Conservation (phyloP, 768 basidiomycete species). For the Boletus rex-veris region DNA sequence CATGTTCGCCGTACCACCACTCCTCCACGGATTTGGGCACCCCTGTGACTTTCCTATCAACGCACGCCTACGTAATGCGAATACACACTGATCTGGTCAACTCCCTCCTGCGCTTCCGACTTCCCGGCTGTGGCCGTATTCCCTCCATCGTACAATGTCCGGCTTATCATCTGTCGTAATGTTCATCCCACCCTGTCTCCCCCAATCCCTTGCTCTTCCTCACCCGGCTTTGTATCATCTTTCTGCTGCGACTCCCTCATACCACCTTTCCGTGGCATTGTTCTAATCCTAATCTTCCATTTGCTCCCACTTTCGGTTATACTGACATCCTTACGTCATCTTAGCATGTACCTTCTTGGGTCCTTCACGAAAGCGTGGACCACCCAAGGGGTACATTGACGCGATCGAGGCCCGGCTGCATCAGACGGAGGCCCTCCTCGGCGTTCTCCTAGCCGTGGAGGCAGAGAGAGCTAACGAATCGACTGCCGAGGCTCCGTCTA, state of each 20-base stretch:
- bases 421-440: conserved; percentile 86
- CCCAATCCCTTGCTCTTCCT: background rate
- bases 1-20: background rate
- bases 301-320: conserved; percentile 8
- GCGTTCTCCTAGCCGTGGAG: conserved; percentile 62
- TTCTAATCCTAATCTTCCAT: background rate
- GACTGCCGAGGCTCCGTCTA: conserved; percentile 34
- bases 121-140: conserved; percentile 5
- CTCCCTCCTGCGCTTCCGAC: background rate
- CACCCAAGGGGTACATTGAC: conserved; percentile 93
- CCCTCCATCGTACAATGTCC: conserved; percentile 2
- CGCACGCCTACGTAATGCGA: conserved; percentile 15
- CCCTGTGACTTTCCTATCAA: conserved; percentile 10
- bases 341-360: conserved; percentile 75
- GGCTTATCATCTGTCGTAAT: conserved; percentile 19
- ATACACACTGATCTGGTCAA: background rate
- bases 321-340: conserved; percentile 9
- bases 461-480: conserved; percentile 20
- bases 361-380: conserved; percentile 78
- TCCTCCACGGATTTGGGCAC: background rate
- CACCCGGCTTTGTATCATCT: conserved; percentile 4
- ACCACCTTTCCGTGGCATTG: background rate
- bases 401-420: conserved; percentile 89
- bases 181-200: conserved; percentile 12
- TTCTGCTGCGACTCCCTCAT: conserved; percentile 4